Evolutionary conservation across 2,329 filamentous ascomycete genomes (phyloP).

Genomic region (Sporothrix brasiliensis): DNA sequence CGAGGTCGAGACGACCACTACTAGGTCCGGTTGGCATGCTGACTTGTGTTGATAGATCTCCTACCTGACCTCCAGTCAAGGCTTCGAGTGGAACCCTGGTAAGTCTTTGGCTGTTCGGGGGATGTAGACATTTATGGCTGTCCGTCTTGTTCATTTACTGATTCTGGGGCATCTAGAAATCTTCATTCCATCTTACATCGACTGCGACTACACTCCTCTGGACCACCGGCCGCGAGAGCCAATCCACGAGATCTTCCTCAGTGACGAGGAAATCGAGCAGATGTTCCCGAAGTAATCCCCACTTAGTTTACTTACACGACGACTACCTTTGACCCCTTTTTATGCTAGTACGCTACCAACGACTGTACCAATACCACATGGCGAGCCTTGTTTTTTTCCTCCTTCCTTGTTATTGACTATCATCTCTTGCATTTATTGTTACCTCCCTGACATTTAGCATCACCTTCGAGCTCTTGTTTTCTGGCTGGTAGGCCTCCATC

Average conservation of each 20-base stretch:
- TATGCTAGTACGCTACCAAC: conserved; percentile 11
- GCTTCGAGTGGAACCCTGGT: conserved; percentile 83
- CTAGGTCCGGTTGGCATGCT: conserved; percentile 35
- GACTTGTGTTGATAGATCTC: conserved; percentile 61
- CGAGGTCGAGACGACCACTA: background rate
- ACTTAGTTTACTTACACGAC: conserved; percentile 12
- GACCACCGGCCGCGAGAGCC: conserved; percentile 72
- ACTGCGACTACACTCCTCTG: conserved; percentile 73
- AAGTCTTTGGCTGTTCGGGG: conserved; percentile 36
- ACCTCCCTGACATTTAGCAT: background rate
- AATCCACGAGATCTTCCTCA: conserved; percentile 75
- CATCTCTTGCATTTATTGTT: background rate
- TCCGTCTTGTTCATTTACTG: background rate
- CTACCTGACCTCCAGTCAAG: conserved; percentile 77
- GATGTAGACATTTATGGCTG: background rate
- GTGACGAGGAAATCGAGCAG: conserved; percentile 72
- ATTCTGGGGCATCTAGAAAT: conserved; percentile 58
- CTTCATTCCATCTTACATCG: conserved; percentile 76
- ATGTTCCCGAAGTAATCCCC: conserved; percentile 64
- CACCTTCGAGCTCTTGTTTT: background rate
- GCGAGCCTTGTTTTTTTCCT: background rate
- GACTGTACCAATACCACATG: background rate
- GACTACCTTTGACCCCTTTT: background rate
- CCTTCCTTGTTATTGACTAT: background rate
- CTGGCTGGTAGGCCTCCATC: background rate